phyloP scores from a whole-genome alignment of 2,329 filamentous ascomycete species.

The Hymenoscyphus scutula region DNA sequence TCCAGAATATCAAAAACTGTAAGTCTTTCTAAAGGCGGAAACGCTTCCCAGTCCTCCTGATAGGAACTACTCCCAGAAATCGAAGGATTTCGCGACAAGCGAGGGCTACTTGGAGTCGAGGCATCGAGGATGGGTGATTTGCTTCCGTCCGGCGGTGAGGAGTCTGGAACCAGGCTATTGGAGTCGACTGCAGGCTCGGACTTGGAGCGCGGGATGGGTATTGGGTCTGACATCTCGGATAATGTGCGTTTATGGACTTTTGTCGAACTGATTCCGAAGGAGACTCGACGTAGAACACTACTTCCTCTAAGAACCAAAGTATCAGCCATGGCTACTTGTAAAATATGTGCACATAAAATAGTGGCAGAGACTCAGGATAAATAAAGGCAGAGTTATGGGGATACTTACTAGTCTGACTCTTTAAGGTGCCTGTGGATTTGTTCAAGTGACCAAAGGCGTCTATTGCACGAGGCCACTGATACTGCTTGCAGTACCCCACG shows the following conservation, averaged over 20 bases:
- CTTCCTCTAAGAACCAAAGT: slow-evolving; percentile 42
- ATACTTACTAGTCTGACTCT: neutral
- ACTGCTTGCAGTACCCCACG: slow-evolving; percentile 8
- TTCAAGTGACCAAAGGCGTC: slow-evolving; percentile 22
- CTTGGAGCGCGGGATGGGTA: slow-evolving; percentile 37
- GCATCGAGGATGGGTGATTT: slow-evolving; percentile 52
- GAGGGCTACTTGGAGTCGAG: slow-evolving; percentile 48
- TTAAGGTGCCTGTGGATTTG: slow-evolving; percentile 6
- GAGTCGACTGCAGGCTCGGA: slow-evolving; percentile 23
- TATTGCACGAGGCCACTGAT: slow-evolving; percentile 16
- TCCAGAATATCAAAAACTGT: slow-evolving; percentile 92
- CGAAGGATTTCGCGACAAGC: slow-evolving; percentile 72
- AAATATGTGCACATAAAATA: neutral
- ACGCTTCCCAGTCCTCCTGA: slow-evolving; percentile 82
- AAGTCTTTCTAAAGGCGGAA: slow-evolving; percentile 84
- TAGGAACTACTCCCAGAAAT: slow-evolving; percentile 84
- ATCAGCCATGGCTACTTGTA: slow-evolving; percentile 41
- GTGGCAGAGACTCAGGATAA: neutral
- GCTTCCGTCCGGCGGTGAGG: slow-evolving; percentile 45
- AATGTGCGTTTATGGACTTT: slow-evolving; percentile 39
- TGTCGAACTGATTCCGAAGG: slow-evolving; percentile 41
- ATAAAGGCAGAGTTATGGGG: neutral
- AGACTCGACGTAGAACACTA: slow-evolving; percentile 42
- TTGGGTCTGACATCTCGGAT: slow-evolving; percentile 46
- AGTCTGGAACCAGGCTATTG: slow-evolving; percentile 37